Evolutionary conservation across 73 alveolate genomes (phyloP).

Genomic region (Paramecium pentaurelia): DNA sequence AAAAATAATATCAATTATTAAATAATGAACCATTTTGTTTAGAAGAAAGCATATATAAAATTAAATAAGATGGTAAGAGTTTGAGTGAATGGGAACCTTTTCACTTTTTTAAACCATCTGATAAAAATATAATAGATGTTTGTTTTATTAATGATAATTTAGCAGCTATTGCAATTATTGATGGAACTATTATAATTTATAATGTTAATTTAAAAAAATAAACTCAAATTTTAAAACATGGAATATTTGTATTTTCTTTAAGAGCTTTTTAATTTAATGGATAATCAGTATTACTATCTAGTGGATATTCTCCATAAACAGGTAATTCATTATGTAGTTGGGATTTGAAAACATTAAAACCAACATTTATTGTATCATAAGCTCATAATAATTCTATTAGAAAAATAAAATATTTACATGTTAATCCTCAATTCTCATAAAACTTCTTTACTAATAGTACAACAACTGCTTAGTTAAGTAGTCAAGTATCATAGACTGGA

Average conservation of each 20-base stretch:
- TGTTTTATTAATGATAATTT: constrained; percentile 29
- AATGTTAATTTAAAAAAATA: background rate
- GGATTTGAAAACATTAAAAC: background rate
- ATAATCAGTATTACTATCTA: background rate
- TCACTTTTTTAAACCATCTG: background rate
- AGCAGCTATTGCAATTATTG: background rate
- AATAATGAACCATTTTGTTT: constrained; percentile 22
- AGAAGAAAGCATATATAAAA: constrained; percentile 34
- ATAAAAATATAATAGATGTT: constrained; percentile 6
- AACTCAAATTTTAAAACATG: background rate
- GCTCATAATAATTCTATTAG: constrained; percentile 37
- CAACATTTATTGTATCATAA: background rate
- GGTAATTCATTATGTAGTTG: constrained; percentile 30
- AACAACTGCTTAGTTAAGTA: constrained; percentile 33
- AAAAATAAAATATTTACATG: constrained; percentile 40
- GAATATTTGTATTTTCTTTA: background rate
- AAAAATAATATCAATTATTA: background rate
- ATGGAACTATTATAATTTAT: constrained; percentile 23
- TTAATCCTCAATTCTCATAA: constrained; percentile 15
- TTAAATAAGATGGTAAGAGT: constrained; percentile 32
- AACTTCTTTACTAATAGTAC: background rate
- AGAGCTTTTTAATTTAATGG: constrained; percentile 43
- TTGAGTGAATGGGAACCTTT: constrained; percentile 39
- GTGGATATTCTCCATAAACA: constrained; percentile 27
- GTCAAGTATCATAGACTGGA: constrained; percentile 33